Percentiles rank a stretch among this genome's conserved stretches.
phyloP scores from a whole-genome alignment of 441 rosid genomes.

The Populus hybrid region DNA sequence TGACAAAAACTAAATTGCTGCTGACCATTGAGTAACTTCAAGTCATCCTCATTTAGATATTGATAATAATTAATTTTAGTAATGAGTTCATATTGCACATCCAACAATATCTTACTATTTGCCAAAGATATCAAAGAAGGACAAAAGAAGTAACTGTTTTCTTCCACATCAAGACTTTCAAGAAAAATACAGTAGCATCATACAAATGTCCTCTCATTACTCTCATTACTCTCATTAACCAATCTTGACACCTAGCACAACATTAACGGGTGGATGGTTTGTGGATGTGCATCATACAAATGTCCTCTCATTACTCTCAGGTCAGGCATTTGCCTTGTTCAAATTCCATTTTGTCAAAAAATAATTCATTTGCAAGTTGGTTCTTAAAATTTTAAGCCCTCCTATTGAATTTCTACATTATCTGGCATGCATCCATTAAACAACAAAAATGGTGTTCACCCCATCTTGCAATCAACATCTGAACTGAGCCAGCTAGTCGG shows the following conservation, averaged over 20 bases:
- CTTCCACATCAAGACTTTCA: neutral
- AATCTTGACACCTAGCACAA: neutral
- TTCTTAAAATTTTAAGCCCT: neutral
- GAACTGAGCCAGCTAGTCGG: neutral
- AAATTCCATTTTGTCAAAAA: neutral
- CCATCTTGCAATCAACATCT: neutral
- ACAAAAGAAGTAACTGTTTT: neutral
- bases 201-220: too few species aligned
- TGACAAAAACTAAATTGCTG: neutral
- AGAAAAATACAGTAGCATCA: neutral
- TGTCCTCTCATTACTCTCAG: neutral
- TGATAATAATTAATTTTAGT: neutral
- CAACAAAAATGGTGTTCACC: neutral
- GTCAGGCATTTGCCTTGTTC: neutral
- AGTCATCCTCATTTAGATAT: neutral
- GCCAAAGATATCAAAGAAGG: neutral
- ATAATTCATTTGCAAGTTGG: conserved; percentile 1
- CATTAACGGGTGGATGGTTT: neutral
- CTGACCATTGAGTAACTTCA: neutral
- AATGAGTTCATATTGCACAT: neutral
- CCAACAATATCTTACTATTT: neutral
- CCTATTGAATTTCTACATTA: neutral
- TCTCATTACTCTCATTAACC: too few species aligned
- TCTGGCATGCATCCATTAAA: neutral
- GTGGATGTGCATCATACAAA: neutral